Evolutionary conservation across 225 moss, liverwort and hornwort genomes (phyloP).

Genomic region (Thuidium tamariscinum): DNA sequence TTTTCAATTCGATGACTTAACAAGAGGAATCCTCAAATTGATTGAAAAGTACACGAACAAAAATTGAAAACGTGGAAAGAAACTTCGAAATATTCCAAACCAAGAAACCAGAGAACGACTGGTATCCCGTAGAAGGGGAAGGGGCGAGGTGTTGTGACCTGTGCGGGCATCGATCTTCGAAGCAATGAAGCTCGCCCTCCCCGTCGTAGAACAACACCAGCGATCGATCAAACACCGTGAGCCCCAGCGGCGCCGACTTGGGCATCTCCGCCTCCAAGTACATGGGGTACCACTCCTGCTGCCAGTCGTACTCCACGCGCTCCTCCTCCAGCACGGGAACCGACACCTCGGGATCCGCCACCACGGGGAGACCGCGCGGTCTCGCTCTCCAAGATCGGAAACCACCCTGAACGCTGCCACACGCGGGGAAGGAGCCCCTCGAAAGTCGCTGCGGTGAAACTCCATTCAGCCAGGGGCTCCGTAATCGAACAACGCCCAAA

Average conservation of each 20-base stretch:
- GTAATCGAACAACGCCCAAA: neutral
- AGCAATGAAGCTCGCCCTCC: constrained; percentile 57
- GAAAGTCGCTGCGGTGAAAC: neutral
- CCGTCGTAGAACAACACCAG: constrained; percentile 78
- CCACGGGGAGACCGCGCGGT: neutral
- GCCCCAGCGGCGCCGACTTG: constrained; percentile 53
- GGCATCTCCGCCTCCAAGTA: constrained; percentile 67
- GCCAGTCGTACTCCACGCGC: constrained; percentile 26
- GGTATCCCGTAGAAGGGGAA: neutral
- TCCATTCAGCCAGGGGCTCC: neutral
- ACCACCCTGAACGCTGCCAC: neutral
- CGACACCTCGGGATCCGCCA: constrained; percentile 3
- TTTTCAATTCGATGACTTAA: neutral
- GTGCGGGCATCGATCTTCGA: constrained; percentile 91
- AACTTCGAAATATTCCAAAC: neutral
- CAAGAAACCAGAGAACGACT: neutral
- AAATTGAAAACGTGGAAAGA: neutral
- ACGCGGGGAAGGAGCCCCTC: neutral
- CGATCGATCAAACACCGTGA: constrained; percentile 55
- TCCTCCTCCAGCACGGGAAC: neutral
- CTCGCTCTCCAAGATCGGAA: neutral
- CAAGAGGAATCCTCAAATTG: neutral
- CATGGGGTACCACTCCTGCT: constrained; percentile 82
- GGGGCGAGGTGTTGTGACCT: constrained; percentile 14
- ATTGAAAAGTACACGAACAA: neutral